phyloP scores from a whole-genome alignment of 805 yeast genomes.

The Brettanomyces nanus region DNA sequence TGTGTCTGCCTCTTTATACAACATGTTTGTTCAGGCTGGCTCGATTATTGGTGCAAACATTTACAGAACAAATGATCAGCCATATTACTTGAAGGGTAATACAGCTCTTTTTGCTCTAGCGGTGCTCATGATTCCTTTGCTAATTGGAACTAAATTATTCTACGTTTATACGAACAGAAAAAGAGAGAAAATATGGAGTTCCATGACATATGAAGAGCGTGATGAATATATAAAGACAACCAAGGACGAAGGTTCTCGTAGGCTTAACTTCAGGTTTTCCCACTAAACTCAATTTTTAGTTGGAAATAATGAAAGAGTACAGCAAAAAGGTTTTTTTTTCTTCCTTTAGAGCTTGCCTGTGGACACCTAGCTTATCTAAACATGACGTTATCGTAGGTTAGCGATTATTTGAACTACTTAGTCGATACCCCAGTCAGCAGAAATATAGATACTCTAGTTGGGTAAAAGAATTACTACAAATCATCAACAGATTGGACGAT shows the following conservation, averaged over 20 bases:
- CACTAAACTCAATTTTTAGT: no score
- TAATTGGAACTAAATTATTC: conserved; percentile 27
- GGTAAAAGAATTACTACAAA: no score
- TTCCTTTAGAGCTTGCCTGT: no score
- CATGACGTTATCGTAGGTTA: no score
- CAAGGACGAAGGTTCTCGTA: conserved; percentile 45
- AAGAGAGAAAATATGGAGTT: conserved; percentile 43
- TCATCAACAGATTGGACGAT: no score
- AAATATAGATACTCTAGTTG: no score
- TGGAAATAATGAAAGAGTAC: no score
- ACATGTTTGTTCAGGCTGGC: conserved; percentile 56
- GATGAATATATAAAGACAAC: conserved; percentile 37
- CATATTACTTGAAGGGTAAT: conserved; percentile 55
- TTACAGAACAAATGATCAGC: conserved; percentile 49
- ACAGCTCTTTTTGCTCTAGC: conserved; percentile 29
- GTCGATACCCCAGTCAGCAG: no score
- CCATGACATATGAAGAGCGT: conserved; percentile 40
- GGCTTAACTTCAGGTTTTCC: conserved; percentile 39
- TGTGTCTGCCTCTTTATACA: conserved; percentile 56
- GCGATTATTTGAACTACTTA: no score
- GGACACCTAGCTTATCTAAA: no score
- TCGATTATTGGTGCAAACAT: conserved; percentile 46
- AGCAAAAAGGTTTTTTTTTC: no score
- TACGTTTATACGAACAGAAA: conserved; percentile 34
- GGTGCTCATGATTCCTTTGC: conserved; percentile 20